These are phyloP conservation scores for Omphalotus guepiniiformis DNA, from an alignment of 768 basidiomycete genomes.

Conservation along the genomic window DNA sequence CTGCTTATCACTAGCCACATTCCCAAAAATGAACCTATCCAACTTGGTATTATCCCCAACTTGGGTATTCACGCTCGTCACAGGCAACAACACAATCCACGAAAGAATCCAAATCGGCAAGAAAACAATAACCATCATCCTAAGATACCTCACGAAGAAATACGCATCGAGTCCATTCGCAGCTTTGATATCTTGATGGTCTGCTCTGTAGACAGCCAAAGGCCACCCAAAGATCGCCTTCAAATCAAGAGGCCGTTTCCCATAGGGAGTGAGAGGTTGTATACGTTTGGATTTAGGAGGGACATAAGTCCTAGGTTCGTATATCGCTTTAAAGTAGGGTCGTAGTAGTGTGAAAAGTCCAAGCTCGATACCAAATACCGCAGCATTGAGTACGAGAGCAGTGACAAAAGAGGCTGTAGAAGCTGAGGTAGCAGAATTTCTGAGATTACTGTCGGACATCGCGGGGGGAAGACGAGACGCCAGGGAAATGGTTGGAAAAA, in stretches of 20 bases:
- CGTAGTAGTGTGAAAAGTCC: slow-evolving; percentile 77
- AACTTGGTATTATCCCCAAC: slow-evolving; percentile 49
- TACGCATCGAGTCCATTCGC: slow-evolving; percentile 89
- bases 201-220: slow-evolving; percentile 51
- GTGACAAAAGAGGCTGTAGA: slow-evolving; percentile 80
- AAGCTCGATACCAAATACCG: slow-evolving; percentile 69
- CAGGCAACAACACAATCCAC: slow-evolving; percentile 81
- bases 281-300: slow-evolving; percentile 50
- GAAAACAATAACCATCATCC: slow-evolving; percentile 78
- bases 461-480: not conserved
- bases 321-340: slow-evolving; percentile 83
- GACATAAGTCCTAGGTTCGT: slow-evolving; percentile 80
- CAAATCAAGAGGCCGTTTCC: not conserved
- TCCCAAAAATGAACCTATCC: slow-evolving; percentile 77
- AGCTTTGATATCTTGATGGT: slow-evolving; percentile 56
- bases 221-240: slow-evolving; percentile 58
- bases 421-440: slow-evolving; percentile 23
- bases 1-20: slow-evolving; percentile 49
- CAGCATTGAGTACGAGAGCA: slow-evolving; percentile 78
- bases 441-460: not conserved
- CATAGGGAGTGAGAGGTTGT: slow-evolving; percentile 3
- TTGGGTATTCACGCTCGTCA: slow-evolving; percentile 53
- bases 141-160: slow-evolving; percentile 86
- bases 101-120: slow-evolving; percentile 90
- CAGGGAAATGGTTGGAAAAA: no score